Conservation (phyloP, 2,329 filamentous ascomycete species). For the Colletotrichum sp. region DNA sequence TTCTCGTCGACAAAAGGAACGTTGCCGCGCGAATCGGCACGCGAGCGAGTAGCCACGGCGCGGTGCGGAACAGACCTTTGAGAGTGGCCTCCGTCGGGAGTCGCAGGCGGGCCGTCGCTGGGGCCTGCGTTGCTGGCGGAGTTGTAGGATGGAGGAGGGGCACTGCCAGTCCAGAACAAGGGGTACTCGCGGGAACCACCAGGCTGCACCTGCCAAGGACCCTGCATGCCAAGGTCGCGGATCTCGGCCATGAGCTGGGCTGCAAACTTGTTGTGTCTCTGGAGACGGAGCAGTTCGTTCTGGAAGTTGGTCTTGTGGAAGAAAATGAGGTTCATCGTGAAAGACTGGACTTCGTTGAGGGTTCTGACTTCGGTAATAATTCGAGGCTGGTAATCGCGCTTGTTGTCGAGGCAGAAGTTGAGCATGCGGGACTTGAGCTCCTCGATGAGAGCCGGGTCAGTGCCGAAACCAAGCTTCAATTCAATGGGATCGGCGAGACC, state of each 20-base stretch:
- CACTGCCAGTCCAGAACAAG: conserved; percentile 54
- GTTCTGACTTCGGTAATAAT: conserved; percentile 85
- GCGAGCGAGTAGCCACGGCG: conserved; percentile 27
- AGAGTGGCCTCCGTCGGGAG: conserved; percentile 7
- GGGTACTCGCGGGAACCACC: conserved; percentile 74
- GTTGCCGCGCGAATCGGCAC: conserved; percentile 20
- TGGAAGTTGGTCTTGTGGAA: conserved; percentile 99
- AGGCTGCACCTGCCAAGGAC: conserved; percentile 65
- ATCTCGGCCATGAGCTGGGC: conserved; percentile 89
- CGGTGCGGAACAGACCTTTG: conserved; percentile 27
- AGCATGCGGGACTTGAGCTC: conserved; percentile 79
- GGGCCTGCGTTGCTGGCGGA: conserved; percentile 28
- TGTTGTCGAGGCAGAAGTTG: conserved; percentile 83
- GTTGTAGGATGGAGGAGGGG: conserved; percentile 39
- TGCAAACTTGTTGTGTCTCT: conserved; percentile 92
- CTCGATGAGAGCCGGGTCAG: conserved; percentile 82
- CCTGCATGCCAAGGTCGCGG: conserved; percentile 83
- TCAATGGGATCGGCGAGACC: conserved; percentile 86
- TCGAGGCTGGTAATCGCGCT: conserved; percentile 86
- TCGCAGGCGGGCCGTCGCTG: conserved; percentile 17
- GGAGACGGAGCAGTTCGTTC: conserved; percentile 89
- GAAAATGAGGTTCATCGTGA: conserved; percentile 91
- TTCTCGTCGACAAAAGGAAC: conserved; percentile 31
- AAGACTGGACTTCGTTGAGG: conserved; percentile 82
- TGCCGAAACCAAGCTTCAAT: conserved; percentile 88